phyloP scores from a whole-genome alignment of 257 asterid species.

The Galeopsis tetrahit region DNA sequence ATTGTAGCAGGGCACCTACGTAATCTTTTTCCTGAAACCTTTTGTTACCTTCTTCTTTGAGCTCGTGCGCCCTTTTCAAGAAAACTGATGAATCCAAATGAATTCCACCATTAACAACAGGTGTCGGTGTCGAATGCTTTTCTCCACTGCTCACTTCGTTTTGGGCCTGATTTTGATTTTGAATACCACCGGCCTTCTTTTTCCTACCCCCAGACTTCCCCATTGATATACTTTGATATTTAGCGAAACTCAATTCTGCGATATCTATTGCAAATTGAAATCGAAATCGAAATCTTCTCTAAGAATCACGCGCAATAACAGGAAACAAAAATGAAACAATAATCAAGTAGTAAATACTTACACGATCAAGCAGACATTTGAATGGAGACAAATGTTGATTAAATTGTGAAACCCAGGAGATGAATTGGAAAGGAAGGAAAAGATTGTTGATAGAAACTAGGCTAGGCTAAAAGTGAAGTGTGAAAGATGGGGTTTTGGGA shows the following conservation, averaged over 20 bases:
- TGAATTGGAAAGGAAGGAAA: background rate
- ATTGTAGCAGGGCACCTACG: conserved; percentile 75
- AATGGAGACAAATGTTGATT: background rate
- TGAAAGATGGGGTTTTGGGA: conserved; percentile 7
- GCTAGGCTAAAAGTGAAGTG: background rate
- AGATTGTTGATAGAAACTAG: background rate
- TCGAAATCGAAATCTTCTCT: background rate
- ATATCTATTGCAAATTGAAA: conserved; percentile 2
- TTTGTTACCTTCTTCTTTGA: conserved; percentile 92
- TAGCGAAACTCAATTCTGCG: background rate
- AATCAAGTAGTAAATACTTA: background rate
- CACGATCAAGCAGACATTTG: background rate
- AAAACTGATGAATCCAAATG: conserved; percentile 63
- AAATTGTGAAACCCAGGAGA: background rate
- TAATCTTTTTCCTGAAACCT: conserved; percentile 83
- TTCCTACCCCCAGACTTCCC: conserved; percentile 95
- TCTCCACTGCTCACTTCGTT: conserved; percentile 46
- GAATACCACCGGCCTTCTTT: conserved; percentile 57
- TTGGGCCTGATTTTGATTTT: conserved; percentile 40
- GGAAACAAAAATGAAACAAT: background rate
- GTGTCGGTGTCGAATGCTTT: conserved; percentile 42
- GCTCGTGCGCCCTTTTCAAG: conserved; percentile 83
- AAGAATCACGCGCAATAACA: conserved; percentile 2
- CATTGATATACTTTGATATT: conserved; percentile 40
- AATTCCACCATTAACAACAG: conserved; percentile 67